These are phyloP conservation scores for Exophiala spinifera DNA, from an alignment of 2,329 filamentous ascomycete species.

Conservation along the genomic window DNA sequence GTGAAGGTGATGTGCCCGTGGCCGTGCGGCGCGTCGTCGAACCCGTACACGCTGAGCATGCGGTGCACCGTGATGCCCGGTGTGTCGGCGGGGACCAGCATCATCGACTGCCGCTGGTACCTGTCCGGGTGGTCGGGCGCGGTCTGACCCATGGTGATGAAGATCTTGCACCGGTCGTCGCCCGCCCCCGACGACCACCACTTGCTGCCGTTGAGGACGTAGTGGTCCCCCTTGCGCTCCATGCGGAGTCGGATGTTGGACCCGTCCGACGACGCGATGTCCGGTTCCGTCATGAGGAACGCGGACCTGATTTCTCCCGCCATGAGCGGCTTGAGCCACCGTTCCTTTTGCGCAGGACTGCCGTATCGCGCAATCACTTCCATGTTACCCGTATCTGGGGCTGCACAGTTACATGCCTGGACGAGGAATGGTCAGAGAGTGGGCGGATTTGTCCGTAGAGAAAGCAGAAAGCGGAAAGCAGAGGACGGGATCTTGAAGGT, in stretches of 20 bases:
- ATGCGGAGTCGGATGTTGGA: conserved; percentile 89
- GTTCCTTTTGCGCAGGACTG: conserved; percentile 65
- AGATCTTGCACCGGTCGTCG: conserved; percentile 86
- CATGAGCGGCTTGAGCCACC: conserved; percentile 79
- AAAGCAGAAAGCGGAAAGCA: no score
- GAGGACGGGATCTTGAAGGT: no score
- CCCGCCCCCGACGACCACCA: conserved; percentile 98
- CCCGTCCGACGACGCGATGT: conserved; percentile 84
- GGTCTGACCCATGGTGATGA: conserved; percentile 94
- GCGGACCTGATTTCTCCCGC: conserved; percentile 82
- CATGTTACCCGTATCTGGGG: conserved; percentile 94
- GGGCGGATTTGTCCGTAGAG: neutral
- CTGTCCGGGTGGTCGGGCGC: conserved; percentile 70
- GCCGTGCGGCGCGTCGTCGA: conserved; percentile 96
- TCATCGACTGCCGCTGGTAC: conserved; percentile 89
- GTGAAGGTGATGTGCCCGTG: conserved; percentile 89
- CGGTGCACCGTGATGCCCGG: conserved; percentile 89
- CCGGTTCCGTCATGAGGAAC: conserved; percentile 92
- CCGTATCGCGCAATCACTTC: conserved; percentile 91
- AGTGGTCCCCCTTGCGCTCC: conserved; percentile 76
- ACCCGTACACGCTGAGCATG: conserved; percentile 92
- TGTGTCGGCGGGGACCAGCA: conserved; percentile 76
- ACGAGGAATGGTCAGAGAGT: no score
- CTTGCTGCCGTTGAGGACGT: conserved; percentile 90
- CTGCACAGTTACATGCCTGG: conserved; percentile 65